These are phyloP conservation scores for Cyclocybe cylindracea DNA, from an alignment of 768 basidiomycete species.

Conservation along the genomic window DNA sequence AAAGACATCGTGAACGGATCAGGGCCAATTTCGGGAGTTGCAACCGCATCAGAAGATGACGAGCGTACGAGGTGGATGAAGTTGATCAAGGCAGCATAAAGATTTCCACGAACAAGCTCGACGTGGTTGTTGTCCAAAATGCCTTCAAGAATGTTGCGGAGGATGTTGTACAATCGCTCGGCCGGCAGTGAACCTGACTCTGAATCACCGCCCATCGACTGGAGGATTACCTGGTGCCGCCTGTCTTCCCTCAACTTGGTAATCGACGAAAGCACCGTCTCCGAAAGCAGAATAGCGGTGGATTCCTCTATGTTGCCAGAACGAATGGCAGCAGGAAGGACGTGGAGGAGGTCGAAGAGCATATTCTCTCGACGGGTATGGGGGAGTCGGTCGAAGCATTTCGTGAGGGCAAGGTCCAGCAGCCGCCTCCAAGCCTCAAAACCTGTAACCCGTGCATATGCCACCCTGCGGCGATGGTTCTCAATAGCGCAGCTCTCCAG, in stretches of 20 bases:
- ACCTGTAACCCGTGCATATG: slow-evolving; percentile 65
- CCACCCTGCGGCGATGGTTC: slow-evolving; percentile 84
- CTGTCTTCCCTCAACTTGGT: slow-evolving; percentile 89
- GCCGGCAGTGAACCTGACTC: slow-evolving; percentile 73
- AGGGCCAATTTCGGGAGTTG: slow-evolving; percentile 13
- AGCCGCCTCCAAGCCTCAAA: slow-evolving; percentile 86
- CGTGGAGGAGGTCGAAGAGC: slow-evolving; percentile 87
- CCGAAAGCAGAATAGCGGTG: slow-evolving; percentile 82
- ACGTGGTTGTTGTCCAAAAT: slow-evolving; percentile 75
- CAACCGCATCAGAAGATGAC: slow-evolving; percentile 21
- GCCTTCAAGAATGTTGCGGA: slow-evolving; percentile 74
- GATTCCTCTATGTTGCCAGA: slow-evolving; percentile 66
- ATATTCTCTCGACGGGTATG: slow-evolving; percentile 84
- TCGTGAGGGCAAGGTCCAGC: slow-evolving; percentile 82
- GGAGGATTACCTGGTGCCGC: slow-evolving; percentile 66
- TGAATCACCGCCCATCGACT: slow-evolving; percentile 62
- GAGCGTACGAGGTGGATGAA: slow-evolving; percentile 77
- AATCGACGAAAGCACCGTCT: slow-evolving; percentile 76
- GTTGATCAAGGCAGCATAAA: slow-evolving; percentile 91
- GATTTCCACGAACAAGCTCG: slow-evolving; percentile 88
- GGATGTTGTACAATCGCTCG: slow-evolving; percentile 74
- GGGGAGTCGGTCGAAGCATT: slow-evolving; percentile 83
- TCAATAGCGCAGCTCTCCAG: slow-evolving; percentile 84
- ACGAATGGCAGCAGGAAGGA: slow-evolving; percentile 70
- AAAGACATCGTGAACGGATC: slow-evolving; percentile 31